Evolutionary conservation across 352 stramenopile species (phyloP), one percentile per base, ranked within the genome.

Genomic region (Globisporangium splendens): DNA sequence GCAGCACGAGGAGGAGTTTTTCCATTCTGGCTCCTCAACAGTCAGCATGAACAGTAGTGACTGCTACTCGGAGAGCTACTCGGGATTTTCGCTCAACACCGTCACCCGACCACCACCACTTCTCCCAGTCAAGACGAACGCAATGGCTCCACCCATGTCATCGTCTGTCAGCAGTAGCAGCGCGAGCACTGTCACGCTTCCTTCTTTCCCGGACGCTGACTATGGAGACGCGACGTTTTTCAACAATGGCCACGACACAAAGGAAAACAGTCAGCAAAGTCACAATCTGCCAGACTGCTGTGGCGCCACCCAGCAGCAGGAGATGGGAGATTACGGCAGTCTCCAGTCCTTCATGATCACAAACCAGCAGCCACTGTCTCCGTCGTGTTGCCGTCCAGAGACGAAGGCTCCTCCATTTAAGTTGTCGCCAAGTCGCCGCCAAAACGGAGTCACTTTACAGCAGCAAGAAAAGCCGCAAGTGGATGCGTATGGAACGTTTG

Each of bases 11-110:
- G n/a, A 47, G 12, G 3, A 35, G 5, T 35, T 35, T 8, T 35
- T 35, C 28, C 28, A 35, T 35, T 35, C 28, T 10, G 28, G 28
- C 28, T 35, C 28, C 28, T 35, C 28, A 35, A 35, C 28, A 6
- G 5, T 35, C 5, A 56, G 18, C 6, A 6, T 13, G 20, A 51
- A 47, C 17, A 42, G 14, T 33, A 65, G 18, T 0, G 24, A 43
- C 7, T 61, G 50, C 33, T 65, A 46, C 18, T 54, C 69, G 1
- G 68, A 77, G 11, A 84, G 52, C 59, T 88, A 86, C 52, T 68
- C 67, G 33, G 66, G 68, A 17, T 88, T 88, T 38, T 47, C 69
- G 13, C 50, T 82, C 49, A 67, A 80, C 12, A 65, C 75, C 7
- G 51, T 88, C 3, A 55, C 72, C 3, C 8, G 28, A 35, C 7